These are phyloP conservation scores for Camellia lanceoleosa DNA, from an alignment of 148 eudicot genomes.

Conservation along the genomic window DNA sequence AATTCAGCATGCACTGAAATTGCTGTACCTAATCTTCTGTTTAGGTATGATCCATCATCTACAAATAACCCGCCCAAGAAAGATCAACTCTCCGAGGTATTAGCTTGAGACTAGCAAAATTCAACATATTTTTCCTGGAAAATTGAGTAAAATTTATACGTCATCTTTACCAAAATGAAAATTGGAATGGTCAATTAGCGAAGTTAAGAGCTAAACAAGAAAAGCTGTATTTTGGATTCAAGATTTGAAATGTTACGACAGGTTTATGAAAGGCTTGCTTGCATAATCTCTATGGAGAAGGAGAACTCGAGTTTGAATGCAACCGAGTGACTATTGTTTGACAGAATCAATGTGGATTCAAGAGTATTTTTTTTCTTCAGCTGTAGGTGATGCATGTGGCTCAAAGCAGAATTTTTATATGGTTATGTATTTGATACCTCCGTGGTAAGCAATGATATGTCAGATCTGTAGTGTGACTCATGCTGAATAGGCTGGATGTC, in stretches of 20 bases:
- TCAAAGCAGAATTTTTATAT: background rate
- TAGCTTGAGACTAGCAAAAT: background rate
- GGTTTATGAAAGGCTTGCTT: slow-evolving; percentile 73
- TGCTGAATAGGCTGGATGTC: background rate
- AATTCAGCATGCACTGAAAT: background rate
- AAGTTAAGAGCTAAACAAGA: background rate
- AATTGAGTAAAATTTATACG: background rate
- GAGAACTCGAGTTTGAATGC: slow-evolving; percentile 52
- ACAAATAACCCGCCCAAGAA: slow-evolving; percentile 31
- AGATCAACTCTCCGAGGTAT: slow-evolving; percentile 62
- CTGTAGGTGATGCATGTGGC: background rate
- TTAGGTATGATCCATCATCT: slow-evolving; percentile 70
- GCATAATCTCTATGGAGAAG: slow-evolving; percentile 62
- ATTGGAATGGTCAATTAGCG: background rate
- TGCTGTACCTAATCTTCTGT: background rate
- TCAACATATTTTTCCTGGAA: background rate
- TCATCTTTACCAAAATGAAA: background rate
- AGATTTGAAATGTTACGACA: slow-evolving; percentile 21
- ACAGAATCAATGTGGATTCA: background rate
- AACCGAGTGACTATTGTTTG: slow-evolving; percentile 4
- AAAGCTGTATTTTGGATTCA: too few species aligned
- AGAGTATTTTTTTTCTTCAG: background rate
- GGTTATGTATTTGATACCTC: background rate
- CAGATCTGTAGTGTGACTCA: background rate
- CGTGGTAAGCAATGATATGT: background rate